These are phyloP conservation scores for Phytophthora niederhauseri DNA, from an alignment of 352 stramenopile species.

Conservation along the genomic window DNA sequence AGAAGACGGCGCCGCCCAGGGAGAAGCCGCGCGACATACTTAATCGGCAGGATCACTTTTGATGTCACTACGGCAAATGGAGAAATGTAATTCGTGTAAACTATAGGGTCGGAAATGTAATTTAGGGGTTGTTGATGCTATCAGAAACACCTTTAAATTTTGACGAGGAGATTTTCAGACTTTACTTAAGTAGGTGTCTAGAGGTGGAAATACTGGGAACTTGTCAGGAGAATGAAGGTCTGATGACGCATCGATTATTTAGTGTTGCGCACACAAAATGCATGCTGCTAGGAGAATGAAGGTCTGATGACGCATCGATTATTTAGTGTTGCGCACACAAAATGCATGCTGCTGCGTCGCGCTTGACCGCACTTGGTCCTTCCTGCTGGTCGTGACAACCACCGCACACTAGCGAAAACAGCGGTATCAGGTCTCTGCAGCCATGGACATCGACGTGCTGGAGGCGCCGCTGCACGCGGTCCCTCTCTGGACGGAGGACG, in stretches of 20 bases:
- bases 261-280: too few relatives aligned
- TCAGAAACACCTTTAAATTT: too few relatives aligned
- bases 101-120: too few relatives aligned
- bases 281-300: neutral
- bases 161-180: too few relatives aligned
- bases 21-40: constrained; percentile 31
- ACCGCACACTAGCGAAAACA: neutral
- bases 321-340: too few relatives aligned
- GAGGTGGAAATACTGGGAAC: too few relatives aligned
- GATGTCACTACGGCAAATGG: constrained; percentile 1
- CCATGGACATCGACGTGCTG: constrained; percentile 28
- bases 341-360: too few relatives aligned
- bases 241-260: too few relatives aligned
- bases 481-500: constrained; percentile 31
- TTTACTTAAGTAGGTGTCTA: too few relatives aligned
- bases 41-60: neutral
- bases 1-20: constrained; percentile 35
- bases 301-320: constrained; percentile 20
- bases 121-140: too few relatives aligned
- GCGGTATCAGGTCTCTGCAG: constrained; percentile 2
- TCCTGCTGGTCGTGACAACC: neutral
- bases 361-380: neutral
- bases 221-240: too few relatives aligned
- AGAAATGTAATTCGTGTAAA: constrained; percentile 5
- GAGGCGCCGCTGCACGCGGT: constrained; percentile 16